Percentiles rank a stretch among this genome's conserved stretches.
phyloP scores from a whole-genome alignment of 345 rosid species.

The Citrus sp. region DNA sequence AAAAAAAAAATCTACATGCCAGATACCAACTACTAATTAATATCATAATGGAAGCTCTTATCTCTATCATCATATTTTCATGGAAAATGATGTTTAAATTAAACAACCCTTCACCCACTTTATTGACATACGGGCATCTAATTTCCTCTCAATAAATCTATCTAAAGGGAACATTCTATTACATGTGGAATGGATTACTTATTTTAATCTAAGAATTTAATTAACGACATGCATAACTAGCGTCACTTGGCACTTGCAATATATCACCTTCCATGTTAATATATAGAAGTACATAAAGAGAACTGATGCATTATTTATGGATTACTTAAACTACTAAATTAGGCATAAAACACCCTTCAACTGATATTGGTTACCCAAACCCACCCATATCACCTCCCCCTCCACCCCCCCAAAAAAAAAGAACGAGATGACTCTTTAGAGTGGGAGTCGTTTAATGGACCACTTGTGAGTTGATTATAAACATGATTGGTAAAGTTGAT shows the following conservation, averaged over 20 bases:
- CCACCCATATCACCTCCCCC: background rate
- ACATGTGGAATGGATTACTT: background rate
- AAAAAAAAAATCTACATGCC: background rate
- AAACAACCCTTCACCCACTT: background rate
- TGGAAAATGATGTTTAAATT: background rate
- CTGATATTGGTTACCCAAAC: constrained; percentile 12
- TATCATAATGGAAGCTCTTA: background rate
- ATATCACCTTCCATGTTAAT: background rate
- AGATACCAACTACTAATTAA: background rate
- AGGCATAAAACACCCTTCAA: background rate
- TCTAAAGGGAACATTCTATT: background rate
- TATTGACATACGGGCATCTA: background rate
- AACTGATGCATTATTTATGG: too few relatives aligned
- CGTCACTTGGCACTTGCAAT: background rate
- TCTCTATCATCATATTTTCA: background rate
- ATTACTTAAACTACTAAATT: background rate
- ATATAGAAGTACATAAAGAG: background rate
- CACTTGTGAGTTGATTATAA: background rate
- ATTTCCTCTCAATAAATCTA: too few relatives aligned
- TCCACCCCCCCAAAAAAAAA: too few relatives aligned
- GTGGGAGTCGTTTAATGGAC: constrained; percentile 15
- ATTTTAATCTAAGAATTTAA: background rate
- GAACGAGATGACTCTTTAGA: background rate
- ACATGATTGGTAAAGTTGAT: background rate
- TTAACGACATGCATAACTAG: background rate